phyloP scores from a whole-genome alignment of 192 early-diverging fungal species.

The Glomus cerebriforme region DNA sequence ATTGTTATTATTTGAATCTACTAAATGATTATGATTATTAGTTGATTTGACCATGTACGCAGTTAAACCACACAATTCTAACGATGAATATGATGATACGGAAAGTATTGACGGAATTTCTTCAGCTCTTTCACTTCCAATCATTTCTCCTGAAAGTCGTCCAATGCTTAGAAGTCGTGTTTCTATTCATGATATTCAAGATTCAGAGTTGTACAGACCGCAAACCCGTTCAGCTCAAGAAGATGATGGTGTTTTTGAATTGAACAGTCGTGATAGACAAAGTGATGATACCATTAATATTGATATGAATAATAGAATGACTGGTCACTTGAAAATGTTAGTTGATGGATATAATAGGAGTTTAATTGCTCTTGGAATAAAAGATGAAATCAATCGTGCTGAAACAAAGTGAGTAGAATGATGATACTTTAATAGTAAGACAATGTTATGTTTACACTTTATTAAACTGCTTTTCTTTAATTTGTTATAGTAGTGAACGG shows the following conservation, averaged over 20 bases:
- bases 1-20: neutral
- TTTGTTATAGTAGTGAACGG: neutral
- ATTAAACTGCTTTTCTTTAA: neutral
- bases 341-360: constrained; percentile 40
- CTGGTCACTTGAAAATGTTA: constrained; percentile 41
- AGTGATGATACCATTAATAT: constrained; percentile 20
- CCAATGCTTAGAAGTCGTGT: neutral
- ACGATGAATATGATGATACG: neutral
- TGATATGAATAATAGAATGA: constrained; percentile 26
- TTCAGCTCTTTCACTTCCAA: neutral
- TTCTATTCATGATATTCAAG: constrained; percentile 35
- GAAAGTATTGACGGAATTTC: neutral
- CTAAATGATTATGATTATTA: neutral
- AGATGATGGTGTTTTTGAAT: neutral
- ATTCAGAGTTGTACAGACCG: constrained; percentile 21
- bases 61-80: constrained; percentile 9
- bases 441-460: neutral
- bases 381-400: constrained; percentile 41
- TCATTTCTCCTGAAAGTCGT: neutral
- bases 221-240: constrained; percentile 8
- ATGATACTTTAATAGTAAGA: neutral
- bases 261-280: neutral
- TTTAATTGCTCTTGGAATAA: constrained; percentile 36
- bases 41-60: constrained; percentile 72
- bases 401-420: constrained; percentile 17